Conservation (phyloP, 345 rosid species). For the Salix arbutifolia region DNA sequence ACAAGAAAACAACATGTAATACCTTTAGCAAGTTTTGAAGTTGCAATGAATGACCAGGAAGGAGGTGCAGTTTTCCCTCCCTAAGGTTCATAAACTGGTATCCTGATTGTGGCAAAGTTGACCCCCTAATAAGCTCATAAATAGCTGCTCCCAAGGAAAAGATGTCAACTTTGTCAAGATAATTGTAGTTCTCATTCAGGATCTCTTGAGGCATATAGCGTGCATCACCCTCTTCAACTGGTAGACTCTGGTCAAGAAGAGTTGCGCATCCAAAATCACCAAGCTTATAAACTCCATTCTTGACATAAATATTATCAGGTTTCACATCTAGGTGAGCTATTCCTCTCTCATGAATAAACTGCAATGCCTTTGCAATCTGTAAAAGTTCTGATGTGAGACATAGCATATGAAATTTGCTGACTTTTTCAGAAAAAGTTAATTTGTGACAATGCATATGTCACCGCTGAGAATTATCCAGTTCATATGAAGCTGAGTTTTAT, state of each 20-base stretch:
- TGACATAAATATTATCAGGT: slow-evolving; percentile 92
- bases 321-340: slow-evolving; percentile 93
- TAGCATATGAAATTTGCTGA: neutral
- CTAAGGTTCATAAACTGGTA: slow-evolving; percentile 59
- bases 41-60: slow-evolving; percentile 81
- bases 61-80: slow-evolving; percentile 84
- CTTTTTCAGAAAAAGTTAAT: neutral
- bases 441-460: neutral
- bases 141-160: slow-evolving; percentile 81
- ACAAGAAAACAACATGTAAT: neutral
- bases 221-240: slow-evolving; percentile 96
- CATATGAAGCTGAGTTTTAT: neutral
- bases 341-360: slow-evolving; percentile 70
- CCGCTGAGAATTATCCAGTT: neutral
- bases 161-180: slow-evolving; percentile 88
- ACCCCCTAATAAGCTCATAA: slow-evolving; percentile 77
- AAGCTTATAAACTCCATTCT: slow-evolving; percentile 71
- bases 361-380: slow-evolving; percentile 87
- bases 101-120: slow-evolving; percentile 72
- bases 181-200: slow-evolving; percentile 74
- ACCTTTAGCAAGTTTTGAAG: slow-evolving; percentile 93
- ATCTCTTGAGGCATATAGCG: slow-evolving; percentile 99
- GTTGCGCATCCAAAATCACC: slow-evolving; percentile 99
- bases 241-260: slow-evolving; percentile 68
- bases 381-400: slow-evolving; percentile 3